Evolutionary conservation across 1,284 basidiomycete genomes (phyloP).

Genomic region (Cryptococcus hybrid): DNA sequence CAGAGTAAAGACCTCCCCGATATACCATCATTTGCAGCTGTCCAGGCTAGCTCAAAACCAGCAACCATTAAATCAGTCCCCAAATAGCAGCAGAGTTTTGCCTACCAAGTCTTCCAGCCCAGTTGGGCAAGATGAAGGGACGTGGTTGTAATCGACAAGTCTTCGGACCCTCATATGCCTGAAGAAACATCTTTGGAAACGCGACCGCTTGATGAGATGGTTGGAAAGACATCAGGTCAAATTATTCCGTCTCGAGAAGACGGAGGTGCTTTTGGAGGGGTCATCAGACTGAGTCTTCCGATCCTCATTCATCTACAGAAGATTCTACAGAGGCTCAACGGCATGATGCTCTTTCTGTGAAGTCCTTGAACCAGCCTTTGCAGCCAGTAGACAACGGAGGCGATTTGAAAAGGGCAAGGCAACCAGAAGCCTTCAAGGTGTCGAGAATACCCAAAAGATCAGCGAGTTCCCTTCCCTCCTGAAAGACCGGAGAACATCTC

Average conservation of each 20-base stretch:
- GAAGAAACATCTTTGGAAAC: too few species aligned
- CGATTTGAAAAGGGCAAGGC: not conserved
- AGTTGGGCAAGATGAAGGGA: slow-evolving; percentile 5
- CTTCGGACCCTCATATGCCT: not conserved
- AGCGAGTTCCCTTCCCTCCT: not conserved
- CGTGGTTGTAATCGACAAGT: slow-evolving; percentile 13
- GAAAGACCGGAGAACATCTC: too few species aligned
- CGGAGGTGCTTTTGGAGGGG: not conserved
- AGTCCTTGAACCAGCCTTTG: slow-evolving; percentile 16
- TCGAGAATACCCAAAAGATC: not conserved
- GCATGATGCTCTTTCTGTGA: too few species aligned
- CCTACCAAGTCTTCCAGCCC: not conserved
- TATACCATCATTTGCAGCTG: too few species aligned
- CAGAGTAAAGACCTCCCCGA: not conserved
- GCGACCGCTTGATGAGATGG: too few species aligned
- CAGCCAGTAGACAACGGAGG: slow-evolving; percentile 1
- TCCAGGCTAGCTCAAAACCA: too few species aligned
- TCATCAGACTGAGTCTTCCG: slow-evolving; percentile 13
- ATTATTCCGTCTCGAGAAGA: not conserved
- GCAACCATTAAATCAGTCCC: too few species aligned
- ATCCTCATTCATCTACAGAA: slow-evolving; percentile 15
- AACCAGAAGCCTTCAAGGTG: not conserved
- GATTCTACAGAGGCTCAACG: slow-evolving; percentile 3
- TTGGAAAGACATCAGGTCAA: too few species aligned
- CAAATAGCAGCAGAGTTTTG: not conserved